Evolutionary conservation across 208 protist genomes (phyloP).

Genomic region (Herpetomonas samuelpessoai): DNA sequence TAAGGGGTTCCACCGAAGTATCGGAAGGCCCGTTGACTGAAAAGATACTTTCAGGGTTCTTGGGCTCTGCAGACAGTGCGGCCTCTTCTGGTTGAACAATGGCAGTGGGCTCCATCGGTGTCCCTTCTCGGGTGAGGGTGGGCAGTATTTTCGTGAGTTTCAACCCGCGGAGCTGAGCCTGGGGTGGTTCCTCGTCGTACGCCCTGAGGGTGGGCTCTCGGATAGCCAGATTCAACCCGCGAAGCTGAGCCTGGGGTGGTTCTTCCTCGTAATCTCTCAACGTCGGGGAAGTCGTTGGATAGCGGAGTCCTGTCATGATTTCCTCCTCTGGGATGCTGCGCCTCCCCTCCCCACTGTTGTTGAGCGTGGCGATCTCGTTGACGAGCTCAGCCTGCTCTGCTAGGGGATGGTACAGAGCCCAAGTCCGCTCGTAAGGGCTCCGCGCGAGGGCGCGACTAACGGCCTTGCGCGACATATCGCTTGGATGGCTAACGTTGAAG

Average conservation of each 20-base stretch:
- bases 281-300: background rate
- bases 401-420: slow-evolving; percentile 18
- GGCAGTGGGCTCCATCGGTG: background rate
- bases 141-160: no score
- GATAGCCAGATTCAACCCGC: background rate
- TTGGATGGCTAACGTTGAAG: slow-evolving; percentile 21
- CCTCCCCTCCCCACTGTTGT: background rate
- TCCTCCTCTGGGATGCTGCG: background rate
- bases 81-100: background rate
- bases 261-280: background rate
- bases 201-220: background rate
- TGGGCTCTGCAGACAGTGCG: background rate
- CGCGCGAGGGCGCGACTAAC: slow-evolving; percentile 14
- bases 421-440: slow-evolving; percentile 16
- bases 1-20: background rate
- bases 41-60: background rate
- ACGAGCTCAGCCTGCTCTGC: background rate
- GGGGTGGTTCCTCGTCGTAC: background rate
- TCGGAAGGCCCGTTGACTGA: background rate
- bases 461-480: background rate
- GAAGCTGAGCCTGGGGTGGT: background rate
- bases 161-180: background rate
- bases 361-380: slow-evolving; percentile 1
- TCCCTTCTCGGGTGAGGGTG: background rate
- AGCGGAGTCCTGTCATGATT: background rate